phyloP scores from a whole-genome alignment of 306 rosid genomes.

The Quercus variabilis region DNA sequence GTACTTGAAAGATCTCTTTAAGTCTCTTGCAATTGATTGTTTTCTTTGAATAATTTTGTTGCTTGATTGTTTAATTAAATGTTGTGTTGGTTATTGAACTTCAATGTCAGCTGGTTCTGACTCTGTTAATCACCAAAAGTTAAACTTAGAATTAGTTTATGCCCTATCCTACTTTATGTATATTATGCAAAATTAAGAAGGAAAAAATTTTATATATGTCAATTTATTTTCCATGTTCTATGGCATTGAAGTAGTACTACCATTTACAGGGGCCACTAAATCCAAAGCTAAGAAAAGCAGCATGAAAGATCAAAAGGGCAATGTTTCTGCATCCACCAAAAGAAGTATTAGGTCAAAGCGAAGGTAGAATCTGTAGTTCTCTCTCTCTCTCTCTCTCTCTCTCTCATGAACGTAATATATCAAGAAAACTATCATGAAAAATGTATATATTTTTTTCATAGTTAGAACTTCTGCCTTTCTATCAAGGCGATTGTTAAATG shows the following conservation, averaged over 20 bases:
- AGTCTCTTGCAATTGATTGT: not conserved
- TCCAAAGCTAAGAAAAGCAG: conserved; percentile 43
- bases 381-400: not conserved
- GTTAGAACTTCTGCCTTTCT: not conserved
- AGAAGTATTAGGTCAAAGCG: conserved; percentile 31
- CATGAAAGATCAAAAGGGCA: conserved; percentile 36
- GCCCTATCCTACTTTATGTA: not conserved
- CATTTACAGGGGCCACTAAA: conserved; percentile 38
- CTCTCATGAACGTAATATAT: not conserved
- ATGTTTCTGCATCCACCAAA: conserved; percentile 31
- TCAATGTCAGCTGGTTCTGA: conserved; percentile 29
- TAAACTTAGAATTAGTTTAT: conserved; percentile 39
- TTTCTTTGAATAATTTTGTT: conserved; percentile 15
- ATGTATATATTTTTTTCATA: not conserved
- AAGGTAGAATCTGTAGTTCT: conserved; percentile 32
- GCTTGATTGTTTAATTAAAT: not conserved
- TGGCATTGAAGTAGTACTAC: not conserved
- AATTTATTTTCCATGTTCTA: not conserved
- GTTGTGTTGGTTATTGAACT: conserved; percentile 8
- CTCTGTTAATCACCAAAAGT: conserved; percentile 47
- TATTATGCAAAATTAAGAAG: not conserved
- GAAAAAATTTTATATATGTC: not conserved
- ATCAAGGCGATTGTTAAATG: not conserved
- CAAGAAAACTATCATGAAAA: not conserved
- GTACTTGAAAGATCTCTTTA: not conserved